Evolutionary conservation across 306 rosid genomes (phyloP).

Genomic region (Clitoria ternatea): DNA sequence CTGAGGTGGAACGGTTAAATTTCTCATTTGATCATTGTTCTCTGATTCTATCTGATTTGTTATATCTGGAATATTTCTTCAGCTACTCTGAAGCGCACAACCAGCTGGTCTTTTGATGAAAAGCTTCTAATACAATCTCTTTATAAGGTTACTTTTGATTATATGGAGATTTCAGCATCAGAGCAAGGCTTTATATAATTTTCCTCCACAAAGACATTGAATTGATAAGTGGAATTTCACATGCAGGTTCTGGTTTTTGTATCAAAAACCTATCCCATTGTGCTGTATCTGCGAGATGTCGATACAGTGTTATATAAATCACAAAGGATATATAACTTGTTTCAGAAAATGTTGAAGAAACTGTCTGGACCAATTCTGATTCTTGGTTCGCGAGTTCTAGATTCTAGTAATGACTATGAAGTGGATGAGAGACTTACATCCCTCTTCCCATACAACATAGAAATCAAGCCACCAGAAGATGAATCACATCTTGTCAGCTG

Average conservation of each 20-base stretch:
- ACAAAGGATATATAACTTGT: slow-evolving; percentile 62
- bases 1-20: not conserved
- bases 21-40: not conserved
- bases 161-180: not conserved
- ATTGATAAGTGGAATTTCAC: slow-evolving; percentile 9
- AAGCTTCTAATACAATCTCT: slow-evolving; percentile 78
- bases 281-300: slow-evolving; percentile 76
- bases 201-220: not conserved
- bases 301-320: slow-evolving; percentile 64
- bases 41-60: not conserved
- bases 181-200: not conserved
- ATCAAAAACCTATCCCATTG: slow-evolving; percentile 72
- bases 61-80: slow-evolving; percentile 3
- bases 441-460: slow-evolving; percentile 81
- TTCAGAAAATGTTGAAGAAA: slow-evolving; percentile 78
- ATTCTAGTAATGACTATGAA: slow-evolving; percentile 45
- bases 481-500: slow-evolving; percentile 85
- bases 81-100: slow-evolving; percentile 68
- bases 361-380: slow-evolving; percentile 75
- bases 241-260: slow-evolving; percentile 68
- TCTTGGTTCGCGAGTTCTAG: slow-evolving; percentile 74
- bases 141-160: slow-evolving; percentile 51
- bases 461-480: slow-evolving; percentile 77
- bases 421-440: slow-evolving; percentile 59
- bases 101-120: slow-evolving; percentile 94